phyloP scores from a whole-genome alignment of 225 moss, liverwort and hornwort species.

The Antitrichia curtipendula region DNA sequence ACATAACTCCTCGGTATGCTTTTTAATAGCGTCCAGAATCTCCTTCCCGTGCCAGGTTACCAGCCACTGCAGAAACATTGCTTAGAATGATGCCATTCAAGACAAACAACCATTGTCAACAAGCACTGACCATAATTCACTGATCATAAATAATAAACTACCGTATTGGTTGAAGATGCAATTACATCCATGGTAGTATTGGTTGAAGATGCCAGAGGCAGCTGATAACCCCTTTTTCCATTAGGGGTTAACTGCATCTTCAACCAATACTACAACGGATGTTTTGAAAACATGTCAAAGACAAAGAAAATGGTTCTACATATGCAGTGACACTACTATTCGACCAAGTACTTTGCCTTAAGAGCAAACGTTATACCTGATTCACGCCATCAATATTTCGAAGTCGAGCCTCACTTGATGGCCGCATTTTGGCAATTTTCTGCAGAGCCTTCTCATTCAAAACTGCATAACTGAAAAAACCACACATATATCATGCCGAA shows the following conservation, averaged over 20 bases:
- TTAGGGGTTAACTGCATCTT: not conserved
- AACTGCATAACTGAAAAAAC: conserved; percentile 46
- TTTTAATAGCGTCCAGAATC: conserved; percentile 39
- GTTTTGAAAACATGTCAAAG: not conserved
- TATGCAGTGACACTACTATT: not conserved
- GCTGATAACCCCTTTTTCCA: not conserved
- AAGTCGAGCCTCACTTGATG: conserved; percentile 76
- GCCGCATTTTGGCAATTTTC: conserved; percentile 63
- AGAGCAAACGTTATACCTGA: conserved; percentile 28
- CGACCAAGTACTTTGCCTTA: not conserved
- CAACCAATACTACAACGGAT: not conserved
- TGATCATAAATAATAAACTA: not conserved
- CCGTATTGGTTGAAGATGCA: not conserved
- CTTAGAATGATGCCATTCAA: not conserved
- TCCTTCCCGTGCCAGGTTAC: conserved; percentile 52
- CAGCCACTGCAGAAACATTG: conserved; percentile 51
- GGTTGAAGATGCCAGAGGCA: not conserved
- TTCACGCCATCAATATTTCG: conserved; percentile 82
- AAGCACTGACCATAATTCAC: not conserved
- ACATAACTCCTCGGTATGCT: conserved; percentile 14
- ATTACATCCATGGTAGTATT: not conserved
- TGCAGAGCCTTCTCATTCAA: conserved; percentile 63
- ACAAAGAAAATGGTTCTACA: not conserved
- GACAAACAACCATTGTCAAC: not conserved
- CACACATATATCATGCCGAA: not conserved